These are phyloP conservation scores for Thinopyrum obtusiflorum DNA, from an alignment of 202 grass and related monocot genomes.

Conservation along the genomic window DNA sequence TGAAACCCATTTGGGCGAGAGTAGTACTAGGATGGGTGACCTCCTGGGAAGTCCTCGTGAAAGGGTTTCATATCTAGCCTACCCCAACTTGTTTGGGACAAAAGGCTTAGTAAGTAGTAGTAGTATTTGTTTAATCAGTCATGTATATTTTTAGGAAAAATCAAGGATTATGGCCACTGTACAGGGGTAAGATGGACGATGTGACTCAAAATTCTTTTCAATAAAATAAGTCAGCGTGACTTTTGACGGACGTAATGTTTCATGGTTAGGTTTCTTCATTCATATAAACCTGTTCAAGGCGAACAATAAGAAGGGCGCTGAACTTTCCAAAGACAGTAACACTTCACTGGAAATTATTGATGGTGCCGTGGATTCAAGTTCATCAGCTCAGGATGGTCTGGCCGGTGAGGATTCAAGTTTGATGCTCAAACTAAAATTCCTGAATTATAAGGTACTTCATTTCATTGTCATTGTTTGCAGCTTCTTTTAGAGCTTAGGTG, in stretches of 20 bases:
- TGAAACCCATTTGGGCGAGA: too few species aligned
- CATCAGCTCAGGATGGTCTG: too few species aligned
- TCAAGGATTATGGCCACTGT: conserved; percentile 88
- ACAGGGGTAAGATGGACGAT: conserved; percentile 68
- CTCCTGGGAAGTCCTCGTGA: too few species aligned
- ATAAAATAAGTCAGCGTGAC: background rate
- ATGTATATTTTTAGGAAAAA: conserved; percentile 61
- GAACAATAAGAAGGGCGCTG: conserved; percentile 63
- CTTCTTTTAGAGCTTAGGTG: background rate
- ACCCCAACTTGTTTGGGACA: too few species aligned
- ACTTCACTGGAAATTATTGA: conserved; percentile 62
- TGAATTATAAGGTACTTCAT: conserved; percentile 91
- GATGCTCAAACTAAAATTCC: conserved; percentile 97
- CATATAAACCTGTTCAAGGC: conserved; percentile 90
- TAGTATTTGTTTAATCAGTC: background rate
- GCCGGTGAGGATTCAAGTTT: conserved; percentile 89
- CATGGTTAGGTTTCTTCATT: conserved; percentile 82
- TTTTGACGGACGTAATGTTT: conserved; percentile 21
- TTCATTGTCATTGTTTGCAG: conserved; percentile 12
- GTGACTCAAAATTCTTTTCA: background rate
- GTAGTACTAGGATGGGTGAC: too few species aligned
- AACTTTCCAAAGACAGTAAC: conserved; percentile 62
- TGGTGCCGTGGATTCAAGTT: too few species aligned
- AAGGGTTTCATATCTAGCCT: too few species aligned
- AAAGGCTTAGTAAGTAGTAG: too few species aligned